Percentiles rank a stretch among this genome's conserved stretches.
Evolutionary conservation across 2,329 filamentous ascomycete species (phyloP).

Genomic region (Aspergillus sp.): DNA sequence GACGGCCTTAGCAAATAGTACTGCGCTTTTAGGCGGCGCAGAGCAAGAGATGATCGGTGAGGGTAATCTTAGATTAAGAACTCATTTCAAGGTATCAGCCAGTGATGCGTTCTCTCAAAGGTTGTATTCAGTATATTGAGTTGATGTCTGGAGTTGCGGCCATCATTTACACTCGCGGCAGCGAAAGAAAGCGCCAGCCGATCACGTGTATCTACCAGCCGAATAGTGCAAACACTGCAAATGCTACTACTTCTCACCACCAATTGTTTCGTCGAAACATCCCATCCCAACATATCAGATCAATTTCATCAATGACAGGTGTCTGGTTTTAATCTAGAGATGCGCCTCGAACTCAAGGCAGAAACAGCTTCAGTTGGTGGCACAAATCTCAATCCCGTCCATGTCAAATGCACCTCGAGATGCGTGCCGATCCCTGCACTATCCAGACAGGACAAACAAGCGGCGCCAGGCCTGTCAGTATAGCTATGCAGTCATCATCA

Average conservation of each 20-base stretch:
- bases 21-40: too few relatives aligned
- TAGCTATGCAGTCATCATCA: background rate
- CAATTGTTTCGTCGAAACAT: too few relatives aligned
- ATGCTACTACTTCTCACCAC: background rate
- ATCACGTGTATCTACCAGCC: too few relatives aligned
- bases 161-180: too few relatives aligned
- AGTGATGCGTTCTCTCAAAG: too few relatives aligned
- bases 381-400: background rate
- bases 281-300: background rate
- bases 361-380: background rate
- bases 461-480: background rate
- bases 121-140: too few relatives aligned
- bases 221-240: conserved; percentile 7
- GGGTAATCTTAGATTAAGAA: too few relatives aligned
- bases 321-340: background rate
- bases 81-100: too few relatives aligned
- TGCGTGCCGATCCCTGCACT: background rate
- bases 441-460: background rate
- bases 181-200: too few relatives aligned
- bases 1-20: too few relatives aligned
- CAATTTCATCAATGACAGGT: background rate
- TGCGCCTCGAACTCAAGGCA: background rate
- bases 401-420: background rate
- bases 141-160: too few relatives aligned
- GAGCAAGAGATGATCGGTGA: too few relatives aligned